Percentiles rank a stretch among this genome's conserved stretches.
Conservation (phyloP, 176 grass and related monocot species). For the Oryza officinalis region DNA sequence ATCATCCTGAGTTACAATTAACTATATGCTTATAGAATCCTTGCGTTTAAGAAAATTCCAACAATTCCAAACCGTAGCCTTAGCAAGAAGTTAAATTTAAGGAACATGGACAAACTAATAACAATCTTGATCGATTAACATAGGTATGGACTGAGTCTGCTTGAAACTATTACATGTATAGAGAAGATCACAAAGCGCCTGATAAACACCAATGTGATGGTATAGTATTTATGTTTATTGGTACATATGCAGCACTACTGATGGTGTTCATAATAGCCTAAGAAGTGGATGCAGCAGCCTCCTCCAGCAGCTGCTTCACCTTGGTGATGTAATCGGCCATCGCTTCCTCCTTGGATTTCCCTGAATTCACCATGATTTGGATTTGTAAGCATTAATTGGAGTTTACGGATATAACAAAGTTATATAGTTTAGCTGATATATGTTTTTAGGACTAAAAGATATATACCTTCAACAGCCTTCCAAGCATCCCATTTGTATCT, state of each 20-base stretch:
- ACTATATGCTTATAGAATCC: no score
- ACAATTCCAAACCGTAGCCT: no score
- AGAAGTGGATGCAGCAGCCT: constrained; percentile 50
- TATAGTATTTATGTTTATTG: neutral
- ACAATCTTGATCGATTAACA: neutral
- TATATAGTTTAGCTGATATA: neutral
- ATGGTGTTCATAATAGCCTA: neutral
- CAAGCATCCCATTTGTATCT: constrained; percentile 90
- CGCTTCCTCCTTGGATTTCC: constrained; percentile 72
- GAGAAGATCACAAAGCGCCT: neutral
- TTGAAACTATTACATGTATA: neutral
- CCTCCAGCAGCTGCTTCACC: constrained; percentile 79
- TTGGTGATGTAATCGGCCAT: constrained; percentile 78
- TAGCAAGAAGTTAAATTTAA: no score
- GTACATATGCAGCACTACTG: neutral
- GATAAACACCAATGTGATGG: neutral
- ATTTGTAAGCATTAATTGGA: neutral
- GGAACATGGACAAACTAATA: neutral
- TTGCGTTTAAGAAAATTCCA: no score
- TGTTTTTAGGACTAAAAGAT: neutral
- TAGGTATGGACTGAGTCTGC: neutral
- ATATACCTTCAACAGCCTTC: constrained; percentile 80
- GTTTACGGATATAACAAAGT: neutral
- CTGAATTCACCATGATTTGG: constrained; percentile 26
- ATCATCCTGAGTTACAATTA: no score